Conservation (phyloP, 139 green algal genomes). For the Desmodesmus armatus region DNA sequence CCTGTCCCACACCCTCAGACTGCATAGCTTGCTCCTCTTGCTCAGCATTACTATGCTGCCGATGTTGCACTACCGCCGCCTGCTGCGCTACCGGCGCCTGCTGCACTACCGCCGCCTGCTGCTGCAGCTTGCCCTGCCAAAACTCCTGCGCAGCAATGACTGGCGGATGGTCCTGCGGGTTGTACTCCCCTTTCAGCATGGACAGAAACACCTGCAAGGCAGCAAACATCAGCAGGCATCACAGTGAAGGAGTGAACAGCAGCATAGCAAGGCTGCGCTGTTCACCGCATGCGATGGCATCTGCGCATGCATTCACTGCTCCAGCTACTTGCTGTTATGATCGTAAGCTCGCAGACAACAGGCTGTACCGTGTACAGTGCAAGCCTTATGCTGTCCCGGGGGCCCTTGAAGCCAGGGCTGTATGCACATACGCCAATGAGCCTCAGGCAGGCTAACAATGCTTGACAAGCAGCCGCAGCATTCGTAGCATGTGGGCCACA, state of each 20-base stretch:
- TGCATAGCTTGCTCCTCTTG: neutral
- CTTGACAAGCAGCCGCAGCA: neutral
- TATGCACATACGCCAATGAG: neutral
- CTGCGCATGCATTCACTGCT: too few relatives aligned
- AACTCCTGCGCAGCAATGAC: neutral
- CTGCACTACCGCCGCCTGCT: neutral
- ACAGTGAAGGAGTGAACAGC: neutral
- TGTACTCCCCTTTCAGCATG: conserved; percentile 16
- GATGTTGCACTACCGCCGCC: neutral
- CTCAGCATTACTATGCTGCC: neutral
- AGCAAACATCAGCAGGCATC: neutral
- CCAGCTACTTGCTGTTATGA: too few relatives aligned
- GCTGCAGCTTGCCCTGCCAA: neutral
- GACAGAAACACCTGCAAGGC: conserved; percentile 4
- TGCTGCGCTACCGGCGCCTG: too few relatives aligned
- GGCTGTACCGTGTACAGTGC: neutral
- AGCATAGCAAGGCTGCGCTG: neutral
- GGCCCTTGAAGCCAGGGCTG: neutral
- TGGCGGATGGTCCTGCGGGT: neutral
- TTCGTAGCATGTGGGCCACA: neutral
- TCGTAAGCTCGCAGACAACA: too few relatives aligned
- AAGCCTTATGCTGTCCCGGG: neutral
- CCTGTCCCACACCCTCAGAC: neutral
- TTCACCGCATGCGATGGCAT: neutral
- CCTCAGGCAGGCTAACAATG: neutral